Base-by-base conservation (phyloP, 108 stramenopile genomes). In the Discostella stelligeroides region DNA sequence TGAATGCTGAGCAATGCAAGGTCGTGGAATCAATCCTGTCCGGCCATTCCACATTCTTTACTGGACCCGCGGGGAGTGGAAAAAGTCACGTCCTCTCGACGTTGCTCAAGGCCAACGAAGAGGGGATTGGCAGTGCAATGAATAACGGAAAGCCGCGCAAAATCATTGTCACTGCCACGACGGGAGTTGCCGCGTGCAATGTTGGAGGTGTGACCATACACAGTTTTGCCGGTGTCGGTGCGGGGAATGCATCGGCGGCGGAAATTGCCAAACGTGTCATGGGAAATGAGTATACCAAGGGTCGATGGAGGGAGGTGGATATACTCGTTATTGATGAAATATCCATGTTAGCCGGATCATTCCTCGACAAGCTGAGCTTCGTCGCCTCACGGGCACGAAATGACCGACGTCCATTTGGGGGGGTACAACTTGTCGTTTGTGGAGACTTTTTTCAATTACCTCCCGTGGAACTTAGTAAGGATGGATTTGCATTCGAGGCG, bases 361-460 rank as follows among this genome's bases (percentile, higher is more conserved):
- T 95, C 38, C 86, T 96, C 54, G 94, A 96, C 83, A 85, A 85
- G 55, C 71, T 95, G 21, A 64, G 60, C 50, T 77, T 77, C 42
- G 45, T 93, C 20, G 88, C 85, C 11, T 47, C 71, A 27, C 56
- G 61, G 47, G 85, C 83, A 1, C 75, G 86, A n/a, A 72, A 75
- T n/a, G 76, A 78, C 50, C 13, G 64, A 24, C 28, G 65, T 25
- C 90, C 94, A 4, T 96, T 97, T 80, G 97, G 97, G 9, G 95
- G 95, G 48, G 67, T 97, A 23, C 93, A 96, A 74, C 49, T 98
- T 42, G 79, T 98, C n/a, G 73, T 96, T 29, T 89, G 90, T 69
- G 97, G 97, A 10, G 97, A 98, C 59, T 96, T 98, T 54, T 89
- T 95, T 60, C 97, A 98, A 43, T 30, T 94, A 11, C 92, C 92